phyloP scores from a whole-genome alignment of 1,139 yeast genomes.

The Diutina rugosa region DNA sequence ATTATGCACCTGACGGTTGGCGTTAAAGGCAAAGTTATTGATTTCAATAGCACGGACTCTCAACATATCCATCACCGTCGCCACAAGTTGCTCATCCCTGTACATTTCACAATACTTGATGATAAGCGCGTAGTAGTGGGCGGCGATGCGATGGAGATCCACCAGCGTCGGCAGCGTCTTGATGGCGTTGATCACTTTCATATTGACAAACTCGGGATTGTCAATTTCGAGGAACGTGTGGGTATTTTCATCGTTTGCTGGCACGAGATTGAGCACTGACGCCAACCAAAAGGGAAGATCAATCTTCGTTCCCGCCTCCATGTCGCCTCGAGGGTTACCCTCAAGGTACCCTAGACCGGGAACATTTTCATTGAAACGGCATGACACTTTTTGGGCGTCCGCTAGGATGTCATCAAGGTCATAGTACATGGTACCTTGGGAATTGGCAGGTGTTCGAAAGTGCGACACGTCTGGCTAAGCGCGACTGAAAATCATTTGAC shows the following conservation, averaged over 20 bases:
- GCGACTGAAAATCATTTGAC: neutral
- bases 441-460: neutral
- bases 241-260: constrained; percentile 31
- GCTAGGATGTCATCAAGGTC: constrained; percentile 84
- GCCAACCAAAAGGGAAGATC: constrained; percentile 91
- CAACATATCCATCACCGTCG: constrained; percentile 40
- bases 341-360: constrained; percentile 86
- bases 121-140: constrained; percentile 56
- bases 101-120: constrained; percentile 67
- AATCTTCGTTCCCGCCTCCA: constrained; percentile 50
- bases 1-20: constrained; percentile 23
- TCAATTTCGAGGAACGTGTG: constrained; percentile 42
- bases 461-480: neutral
- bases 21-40: constrained; percentile 56
- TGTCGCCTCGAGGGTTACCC: constrained; percentile 60
- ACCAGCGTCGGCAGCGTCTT: constrained; percentile 59
- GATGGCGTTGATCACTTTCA: constrained; percentile 65
- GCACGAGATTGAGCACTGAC: constrained; percentile 49
- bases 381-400: constrained; percentile 59
- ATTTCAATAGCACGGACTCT: constrained; percentile 57
- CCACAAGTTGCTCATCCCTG: constrained; percentile 49
- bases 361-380: constrained; percentile 62
- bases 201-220: constrained; percentile 54
- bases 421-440: constrained; percentile 32
- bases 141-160: constrained; percentile 55